phyloP scores from a whole-genome alignment of 208 protist genomes.

The Angomonas deanei region DNA sequence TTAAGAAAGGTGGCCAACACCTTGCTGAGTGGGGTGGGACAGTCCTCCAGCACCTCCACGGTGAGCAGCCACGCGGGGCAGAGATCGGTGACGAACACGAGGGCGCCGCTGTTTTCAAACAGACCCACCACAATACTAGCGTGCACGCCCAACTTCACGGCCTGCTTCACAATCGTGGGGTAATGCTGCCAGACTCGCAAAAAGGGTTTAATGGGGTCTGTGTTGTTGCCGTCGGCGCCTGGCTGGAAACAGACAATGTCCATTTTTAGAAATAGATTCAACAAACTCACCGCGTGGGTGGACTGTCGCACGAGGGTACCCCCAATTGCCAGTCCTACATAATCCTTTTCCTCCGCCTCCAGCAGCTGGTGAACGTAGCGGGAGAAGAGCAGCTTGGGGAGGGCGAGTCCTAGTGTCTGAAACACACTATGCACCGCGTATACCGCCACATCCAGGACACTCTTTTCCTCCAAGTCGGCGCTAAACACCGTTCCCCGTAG shows the following conservation, averaged over 20 bases:
- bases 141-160: background rate
- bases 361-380: conserved; percentile 45
- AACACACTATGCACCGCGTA: conserved; percentile 5
- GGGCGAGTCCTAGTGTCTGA: conserved; percentile 27
- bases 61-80: conserved; percentile 24
- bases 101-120: conserved; percentile 17
- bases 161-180: conserved; percentile 21
- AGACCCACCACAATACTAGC: conserved; percentile 5
- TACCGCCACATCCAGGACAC: background rate
- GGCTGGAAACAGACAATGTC: conserved; percentile 32
- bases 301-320: conserved; percentile 28
- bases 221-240: background rate
- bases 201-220: background rate
- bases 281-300: conserved; percentile 24
- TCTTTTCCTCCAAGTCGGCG: conserved; percentile 5
- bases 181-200: conserved; percentile 34
- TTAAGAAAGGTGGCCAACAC: background rate
- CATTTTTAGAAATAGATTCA: conserved; percentile 37
- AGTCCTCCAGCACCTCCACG: background rate
- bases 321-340: conserved; percentile 30
- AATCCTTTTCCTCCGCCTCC: conserved; percentile 29
- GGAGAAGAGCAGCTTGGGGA: conserved; percentile 27
- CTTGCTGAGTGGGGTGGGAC: conserved; percentile 13
- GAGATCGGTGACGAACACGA: conserved; percentile 7
- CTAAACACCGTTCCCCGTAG: conserved; percentile 15